A percentile compares a stretch with the other conserved stretches of the same genome.
Evolutionary conservation across 306 rosid species (phyloP).

Genomic region (Begonia loranthoides): DNA sequence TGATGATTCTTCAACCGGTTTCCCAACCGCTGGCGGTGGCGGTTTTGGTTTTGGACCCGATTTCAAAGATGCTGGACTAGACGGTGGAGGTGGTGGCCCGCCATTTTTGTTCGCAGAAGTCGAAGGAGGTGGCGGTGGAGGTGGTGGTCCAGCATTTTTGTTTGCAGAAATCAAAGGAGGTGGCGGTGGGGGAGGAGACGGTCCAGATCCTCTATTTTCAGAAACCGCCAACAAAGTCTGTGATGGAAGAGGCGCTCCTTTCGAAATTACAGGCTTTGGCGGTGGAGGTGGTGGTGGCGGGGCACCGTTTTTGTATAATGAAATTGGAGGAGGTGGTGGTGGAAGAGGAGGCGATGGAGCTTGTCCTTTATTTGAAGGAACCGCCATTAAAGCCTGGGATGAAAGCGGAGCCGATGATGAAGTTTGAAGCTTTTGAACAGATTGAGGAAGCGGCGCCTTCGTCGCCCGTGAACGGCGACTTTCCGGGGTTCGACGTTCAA

Average conservation of each 20-base stretch:
- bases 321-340: constrained; percentile 27
- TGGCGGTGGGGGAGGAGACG: constrained; percentile 1
- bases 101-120: constrained; percentile 3
- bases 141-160: constrained; percentile 5
- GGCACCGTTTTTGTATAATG: constrained; percentile 3
- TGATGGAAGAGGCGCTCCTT: constrained; percentile 6
- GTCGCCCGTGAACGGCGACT: constrained; percentile 7
- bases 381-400: constrained; percentile 4
- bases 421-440: not conserved
- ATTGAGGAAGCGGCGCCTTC: too few relatives aligned
- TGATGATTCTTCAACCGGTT: not conserved
- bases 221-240: constrained; percentile 16
- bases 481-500: constrained; percentile 10
- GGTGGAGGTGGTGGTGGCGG: constrained; percentile 26
- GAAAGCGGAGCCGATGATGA: constrained; percentile 12
- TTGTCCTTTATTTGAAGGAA: constrained; percentile 6
- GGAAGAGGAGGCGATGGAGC: constrained; percentile 24
- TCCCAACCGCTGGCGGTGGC: constrained; percentile 24
- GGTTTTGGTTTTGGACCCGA: constrained; percentile 7
- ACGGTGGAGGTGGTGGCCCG: constrained; percentile 27
- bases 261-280: constrained; percentile 10
- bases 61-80: constrained; percentile 36
- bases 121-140: constrained; percentile 17
- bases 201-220: constrained; percentile 10
- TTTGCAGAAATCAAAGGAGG: constrained; percentile 13